phyloP scores from a whole-genome alignment of 257 asterid species.

The Solanum phureja region DNA sequence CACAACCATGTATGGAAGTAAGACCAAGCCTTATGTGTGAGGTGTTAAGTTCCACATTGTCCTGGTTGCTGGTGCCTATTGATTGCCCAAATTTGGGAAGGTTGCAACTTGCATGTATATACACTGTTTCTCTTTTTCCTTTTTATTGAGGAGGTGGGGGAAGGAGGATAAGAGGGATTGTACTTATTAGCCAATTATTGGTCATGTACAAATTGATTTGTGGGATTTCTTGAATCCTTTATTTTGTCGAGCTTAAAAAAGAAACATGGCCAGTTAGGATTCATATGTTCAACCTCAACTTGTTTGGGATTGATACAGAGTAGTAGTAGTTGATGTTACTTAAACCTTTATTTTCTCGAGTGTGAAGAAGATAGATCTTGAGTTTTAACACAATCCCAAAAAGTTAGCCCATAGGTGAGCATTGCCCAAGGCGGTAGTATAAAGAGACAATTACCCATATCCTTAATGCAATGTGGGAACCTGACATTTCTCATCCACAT shows the following conservation, averaged over 20 bases:
- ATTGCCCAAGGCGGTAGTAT: background rate
- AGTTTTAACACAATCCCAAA: background rate
- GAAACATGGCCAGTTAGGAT: background rate
- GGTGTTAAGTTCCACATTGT: background rate
- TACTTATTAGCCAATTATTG: background rate
- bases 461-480: background rate
- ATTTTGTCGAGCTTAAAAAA: background rate
- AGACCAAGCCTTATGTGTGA: background rate
- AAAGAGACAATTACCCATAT: background rate
- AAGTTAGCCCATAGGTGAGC: background rate
- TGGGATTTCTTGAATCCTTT: background rate
- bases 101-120: background rate
- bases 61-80: background rate
- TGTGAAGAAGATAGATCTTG: background rate
- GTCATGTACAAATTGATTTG: background rate
- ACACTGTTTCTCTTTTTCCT: background rate
- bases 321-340: background rate
- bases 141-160: background rate
- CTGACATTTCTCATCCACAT: background rate
- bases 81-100: background rate
- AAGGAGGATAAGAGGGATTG: background rate
- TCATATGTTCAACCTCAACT: background rate
- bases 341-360: background rate
- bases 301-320: background rate
- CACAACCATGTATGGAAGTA: background rate